phyloP scores from a whole-genome alignment of 2,329 filamentous ascomycete species.

The Paecilomyces sp. region DNA sequence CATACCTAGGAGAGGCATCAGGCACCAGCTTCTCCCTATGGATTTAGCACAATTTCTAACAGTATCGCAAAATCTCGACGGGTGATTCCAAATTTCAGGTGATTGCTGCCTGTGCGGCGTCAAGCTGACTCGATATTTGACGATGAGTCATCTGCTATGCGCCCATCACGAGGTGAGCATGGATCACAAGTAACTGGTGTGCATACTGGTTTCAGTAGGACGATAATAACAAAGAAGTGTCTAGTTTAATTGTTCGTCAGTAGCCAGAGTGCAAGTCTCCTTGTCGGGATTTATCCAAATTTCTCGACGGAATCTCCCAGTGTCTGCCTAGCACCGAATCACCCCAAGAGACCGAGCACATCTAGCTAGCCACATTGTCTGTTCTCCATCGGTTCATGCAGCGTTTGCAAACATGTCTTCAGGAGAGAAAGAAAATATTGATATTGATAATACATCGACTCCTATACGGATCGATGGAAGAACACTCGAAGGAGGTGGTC shows the following conservation, averaged over 20 bases:
- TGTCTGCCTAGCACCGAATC: no score
- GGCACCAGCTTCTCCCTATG: no score
- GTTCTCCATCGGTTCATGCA: no score
- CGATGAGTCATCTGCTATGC: neutral
- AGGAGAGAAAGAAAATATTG: neutral
- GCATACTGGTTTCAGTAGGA: neutral
- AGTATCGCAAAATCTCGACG: neutral
- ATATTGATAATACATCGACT: neutral
- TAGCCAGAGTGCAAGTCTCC: neutral
- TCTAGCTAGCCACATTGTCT: no score
- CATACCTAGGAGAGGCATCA: no score
- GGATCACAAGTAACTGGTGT: neutral
- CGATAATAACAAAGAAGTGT: neutral
- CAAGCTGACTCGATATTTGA: neutral
- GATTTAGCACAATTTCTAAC: no score
- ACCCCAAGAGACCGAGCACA: no score
- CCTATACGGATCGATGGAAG: constrained; percentile 36
- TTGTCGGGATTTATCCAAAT: no score
- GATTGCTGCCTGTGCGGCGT: neutral
- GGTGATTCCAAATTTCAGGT: neutral
- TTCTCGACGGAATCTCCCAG: no score
- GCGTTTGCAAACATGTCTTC: neutral
- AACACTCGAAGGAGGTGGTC: constrained; percentile 56
- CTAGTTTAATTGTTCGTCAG: neutral
- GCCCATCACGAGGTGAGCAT: neutral